Evolutionary conservation across 768 basidiomycete genomes (phyloP).

Genomic region (Trametes cingulata): DNA sequence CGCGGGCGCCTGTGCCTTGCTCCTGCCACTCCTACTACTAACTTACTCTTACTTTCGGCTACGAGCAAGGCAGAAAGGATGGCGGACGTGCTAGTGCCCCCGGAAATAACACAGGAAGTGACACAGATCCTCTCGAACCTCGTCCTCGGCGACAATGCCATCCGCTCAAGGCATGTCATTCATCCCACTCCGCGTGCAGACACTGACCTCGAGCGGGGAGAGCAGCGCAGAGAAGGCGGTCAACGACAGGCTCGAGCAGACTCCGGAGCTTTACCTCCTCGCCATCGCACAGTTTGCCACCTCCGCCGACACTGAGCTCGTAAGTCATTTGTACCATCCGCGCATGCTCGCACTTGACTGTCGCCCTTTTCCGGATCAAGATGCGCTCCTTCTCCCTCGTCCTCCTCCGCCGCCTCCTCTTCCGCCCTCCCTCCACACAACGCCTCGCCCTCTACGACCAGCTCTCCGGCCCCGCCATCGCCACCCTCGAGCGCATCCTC

Average conservation of each 20-base stretch:
- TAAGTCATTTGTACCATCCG: slow-evolving; percentile 38
- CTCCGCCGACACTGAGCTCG: slow-evolving; percentile 76
- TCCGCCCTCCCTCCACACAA: slow-evolving; percentile 47
- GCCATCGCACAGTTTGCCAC: slow-evolving; percentile 80
- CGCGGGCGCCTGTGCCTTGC: background rate
- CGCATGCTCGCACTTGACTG: background rate
- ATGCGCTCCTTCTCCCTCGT: slow-evolving; percentile 88
- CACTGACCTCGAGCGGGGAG: background rate
- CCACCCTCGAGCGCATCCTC: slow-evolving; percentile 69
- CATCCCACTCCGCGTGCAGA: background rate
- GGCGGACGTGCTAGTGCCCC: slow-evolving; percentile 41
- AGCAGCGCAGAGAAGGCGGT: slow-evolving; percentile 77
- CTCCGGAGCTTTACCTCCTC: slow-evolving; percentile 77
- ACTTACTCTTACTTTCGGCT: no score
- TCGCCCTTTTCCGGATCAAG: slow-evolving; percentile 39
- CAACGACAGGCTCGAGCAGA: slow-evolving; percentile 74
- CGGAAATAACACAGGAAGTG: slow-evolving; percentile 73
- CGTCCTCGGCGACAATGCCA: slow-evolving; percentile 81
- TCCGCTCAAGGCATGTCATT: slow-evolving; percentile 60
- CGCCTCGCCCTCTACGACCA: slow-evolving; percentile 68
- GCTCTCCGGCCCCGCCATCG: slow-evolving; percentile 63
- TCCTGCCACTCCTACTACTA: no score
- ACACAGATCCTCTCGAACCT: slow-evolving; percentile 86
- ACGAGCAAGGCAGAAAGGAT: slow-evolving; percentile 16
- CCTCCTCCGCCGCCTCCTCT: slow-evolving; percentile 75